Percentiles rank a stretch among this genome's conserved stretches.
These are phyloP conservation scores for Ganoderma sp. DNA, from an alignment of 1,284 basidiomycete genomes.

Conservation along the genomic window DNA sequence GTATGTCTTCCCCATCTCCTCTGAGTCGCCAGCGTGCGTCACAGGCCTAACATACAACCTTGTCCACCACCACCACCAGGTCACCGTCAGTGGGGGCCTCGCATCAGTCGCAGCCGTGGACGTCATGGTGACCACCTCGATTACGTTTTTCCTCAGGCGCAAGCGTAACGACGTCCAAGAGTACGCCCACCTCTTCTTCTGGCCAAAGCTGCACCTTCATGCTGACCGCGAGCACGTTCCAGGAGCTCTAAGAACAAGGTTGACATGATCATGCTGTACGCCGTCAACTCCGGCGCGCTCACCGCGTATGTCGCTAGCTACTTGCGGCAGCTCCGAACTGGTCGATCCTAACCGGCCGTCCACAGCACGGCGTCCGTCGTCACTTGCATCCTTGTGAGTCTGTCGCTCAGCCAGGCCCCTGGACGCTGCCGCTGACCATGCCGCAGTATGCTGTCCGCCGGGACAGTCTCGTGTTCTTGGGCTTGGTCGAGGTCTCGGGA, in stretches of 20 bases:
- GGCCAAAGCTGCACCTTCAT: too few relatives aligned
- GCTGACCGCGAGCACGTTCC: not conserved
- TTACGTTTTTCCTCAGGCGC: constrained; percentile 24
- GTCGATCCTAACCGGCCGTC: not conserved
- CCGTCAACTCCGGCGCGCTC: constrained; percentile 30
- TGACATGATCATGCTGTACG: constrained; percentile 26
- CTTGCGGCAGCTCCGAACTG: not conserved
- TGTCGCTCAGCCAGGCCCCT: too few relatives aligned
- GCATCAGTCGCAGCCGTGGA: constrained; percentile 25
- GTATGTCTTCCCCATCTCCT: not conserved
- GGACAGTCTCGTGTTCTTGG: constrained; percentile 25
- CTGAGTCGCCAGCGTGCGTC: not conserved
- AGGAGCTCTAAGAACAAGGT: constrained; percentile 24
- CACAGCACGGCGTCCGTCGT: constrained; percentile 22
- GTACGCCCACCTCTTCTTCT: not conserved
- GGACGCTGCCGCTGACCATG: not conserved
- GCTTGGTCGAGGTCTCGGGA: constrained; percentile 27
- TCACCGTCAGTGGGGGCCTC: constrained; percentile 26
- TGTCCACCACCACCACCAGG: not conserved
- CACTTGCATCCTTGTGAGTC: constrained; percentile 22
- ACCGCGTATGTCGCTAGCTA: constrained; percentile 14
- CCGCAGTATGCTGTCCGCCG: constrained; percentile 18
- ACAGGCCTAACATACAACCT: not conserved
- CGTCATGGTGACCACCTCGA: constrained; percentile 27
- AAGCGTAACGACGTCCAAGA: constrained; percentile 21